Percentiles rank a stretch among this genome's conserved stretches.
Conservation (phyloP, 2,329 filamentous ascomycete species). For the Podosphaera xanthii region DNA sequence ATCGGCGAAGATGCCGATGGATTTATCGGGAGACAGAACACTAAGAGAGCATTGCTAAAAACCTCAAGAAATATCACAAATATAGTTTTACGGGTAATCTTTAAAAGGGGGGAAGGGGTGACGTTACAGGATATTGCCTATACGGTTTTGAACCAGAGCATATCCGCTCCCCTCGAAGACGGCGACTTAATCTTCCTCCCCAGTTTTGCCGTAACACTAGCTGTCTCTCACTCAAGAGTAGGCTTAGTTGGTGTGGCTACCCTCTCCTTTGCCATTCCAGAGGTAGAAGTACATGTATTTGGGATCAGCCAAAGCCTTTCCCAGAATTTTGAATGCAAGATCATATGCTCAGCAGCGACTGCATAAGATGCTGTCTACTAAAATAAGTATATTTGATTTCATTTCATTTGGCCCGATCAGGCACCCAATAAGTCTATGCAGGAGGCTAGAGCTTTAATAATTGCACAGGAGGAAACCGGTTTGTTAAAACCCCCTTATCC, state of each 20-base stretch:
- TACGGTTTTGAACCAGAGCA: no score
- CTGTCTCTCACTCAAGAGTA: neutral
- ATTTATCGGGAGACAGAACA: no score
- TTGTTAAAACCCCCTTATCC: neutral
- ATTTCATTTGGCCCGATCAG: neutral
- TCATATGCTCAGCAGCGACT: neutral
- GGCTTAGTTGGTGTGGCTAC: neutral
- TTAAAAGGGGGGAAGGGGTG: no score
- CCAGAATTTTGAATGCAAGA: neutral
- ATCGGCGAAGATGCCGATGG: no score
- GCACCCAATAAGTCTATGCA: neutral
- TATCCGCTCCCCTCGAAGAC: no score
- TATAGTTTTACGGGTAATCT: no score
- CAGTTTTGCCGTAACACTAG: no score
- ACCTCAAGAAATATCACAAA: no score
- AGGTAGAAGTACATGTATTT: neutral
- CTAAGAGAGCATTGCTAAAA: no score
- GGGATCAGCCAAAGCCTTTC: neutral
- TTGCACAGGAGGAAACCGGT: neutral
- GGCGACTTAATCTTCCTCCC: no score
- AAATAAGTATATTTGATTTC: neutral
- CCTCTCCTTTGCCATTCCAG: neutral
- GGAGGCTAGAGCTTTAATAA: neutral
- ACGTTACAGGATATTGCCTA: no score
- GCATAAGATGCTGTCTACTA: neutral